Evolutionary conservation across 805 yeast species (phyloP).

Genomic region (Kodamaea lidongshanica): DNA sequence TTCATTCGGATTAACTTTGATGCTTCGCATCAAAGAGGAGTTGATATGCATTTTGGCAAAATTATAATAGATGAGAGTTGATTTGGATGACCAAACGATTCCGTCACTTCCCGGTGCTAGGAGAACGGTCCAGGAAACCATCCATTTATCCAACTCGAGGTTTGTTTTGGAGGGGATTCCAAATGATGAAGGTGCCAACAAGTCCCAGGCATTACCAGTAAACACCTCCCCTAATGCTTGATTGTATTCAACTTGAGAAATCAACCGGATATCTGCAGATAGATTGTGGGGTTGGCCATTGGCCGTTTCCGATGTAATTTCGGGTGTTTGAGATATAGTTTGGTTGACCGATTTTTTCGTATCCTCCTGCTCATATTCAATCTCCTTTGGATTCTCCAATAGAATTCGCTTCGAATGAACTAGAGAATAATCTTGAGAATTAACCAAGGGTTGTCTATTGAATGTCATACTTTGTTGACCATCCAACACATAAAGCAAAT

Average conservation of each 20-base stretch:
- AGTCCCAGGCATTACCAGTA: conserved; percentile 54
- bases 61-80: conserved; percentile 63
- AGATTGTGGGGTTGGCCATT: not conserved
- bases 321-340: not conserved
- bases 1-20: conserved; percentile 27
- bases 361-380: not conserved
- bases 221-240: conserved; percentile 57
- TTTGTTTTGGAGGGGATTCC: conserved; percentile 67
- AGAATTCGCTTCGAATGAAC: conserved; percentile 38
- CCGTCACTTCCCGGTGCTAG: conserved; percentile 54
- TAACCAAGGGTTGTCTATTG: conserved; percentile 52
- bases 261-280: conserved; percentile 47
- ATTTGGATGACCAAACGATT: conserved; percentile 60
- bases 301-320: not conserved
- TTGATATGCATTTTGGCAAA: conserved; percentile 73
- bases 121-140: conserved; percentile 73
- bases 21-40: conserved; percentile 41
- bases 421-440: conserved; percentile 40
- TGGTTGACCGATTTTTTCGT: not conserved
- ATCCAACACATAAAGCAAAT: conserved; percentile 56
- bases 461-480: conserved; percentile 63
- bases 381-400: conserved; percentile 7
- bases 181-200: conserved; percentile 52
- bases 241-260: conserved; percentile 63
- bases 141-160: conserved; percentile 67